Base-by-base conservation (phyloP, 805 yeast genomes). In the Peterozyma xylosa region DNA sequence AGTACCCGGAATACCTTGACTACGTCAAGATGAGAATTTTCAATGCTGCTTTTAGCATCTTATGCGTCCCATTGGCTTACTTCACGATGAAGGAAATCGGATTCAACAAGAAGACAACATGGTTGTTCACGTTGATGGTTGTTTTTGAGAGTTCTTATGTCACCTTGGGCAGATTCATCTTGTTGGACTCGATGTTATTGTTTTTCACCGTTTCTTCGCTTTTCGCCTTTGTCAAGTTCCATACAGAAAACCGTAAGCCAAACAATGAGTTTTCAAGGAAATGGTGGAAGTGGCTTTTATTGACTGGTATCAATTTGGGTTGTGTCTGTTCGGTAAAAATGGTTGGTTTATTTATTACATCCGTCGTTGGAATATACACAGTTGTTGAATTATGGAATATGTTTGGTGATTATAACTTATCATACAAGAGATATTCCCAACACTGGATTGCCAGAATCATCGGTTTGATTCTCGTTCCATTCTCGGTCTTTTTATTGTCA, bases 271-370 rank as follows among this genome's bases (percentile, higher is more conserved):
- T 90, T 58, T 59, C 85, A 11, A 69, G 80, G 56, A 74, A 78
- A 57, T 91, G 99, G 97, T 93, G 96, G 96, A 80, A 79, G 60
- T 91, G 97, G 96, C 65, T 93, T 42, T 53, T 83, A 18, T 66
- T 85, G 46, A 85, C 96, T 9, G 99, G 99, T 51, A 66, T 88
- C 42, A 70, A 79, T 38, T 79, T 93, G 55, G 98, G 99, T 36
- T 86, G 93, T 62, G 85, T 90, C 15, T 83, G 91, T 58, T 84
- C 96, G 29, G 95, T 89, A 46, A 93, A 93, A 66, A 88, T 90
- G 96, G 98, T 93, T 46, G 99, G 99, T 55, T 73, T 91, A 45
- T 87, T 93, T 56, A 86, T 87, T 48, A 91, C 95, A 45, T 63
- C 88, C 14, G 67, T 89, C 50, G 89, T 93, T 45, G 99, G 99